Base-by-base conservation (phyloP, 768 basidiomycete species). In the Termitomyces bulborhizus region DNA sequence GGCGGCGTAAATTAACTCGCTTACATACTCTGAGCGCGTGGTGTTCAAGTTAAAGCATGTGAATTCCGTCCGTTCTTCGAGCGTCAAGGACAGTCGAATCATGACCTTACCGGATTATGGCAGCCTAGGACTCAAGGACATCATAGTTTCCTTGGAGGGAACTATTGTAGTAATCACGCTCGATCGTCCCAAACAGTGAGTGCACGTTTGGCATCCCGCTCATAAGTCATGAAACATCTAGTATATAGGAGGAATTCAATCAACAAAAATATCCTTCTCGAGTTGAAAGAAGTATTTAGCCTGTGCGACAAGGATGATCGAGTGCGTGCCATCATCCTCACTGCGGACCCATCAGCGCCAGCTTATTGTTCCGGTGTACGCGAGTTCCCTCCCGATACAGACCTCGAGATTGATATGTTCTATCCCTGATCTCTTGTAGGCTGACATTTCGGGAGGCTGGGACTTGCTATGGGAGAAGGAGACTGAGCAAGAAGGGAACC, bases 331-430 rank as follows among this genome's bases (percentile, higher is more conserved):
- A 73, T 82, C 16, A 71, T 83, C 18, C 59, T 81, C 37, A 82
- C 80, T 2, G 76, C 81, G 0, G 80, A 82, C 46, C 75, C 68
- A 47, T 73, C 69, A 7, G 77, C 80, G 1, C 71, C 77, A 18
- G 81, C 80, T 0, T 84, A 71, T 58, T 82, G 82, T 60, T 74
- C 81, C 21, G 82, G 82, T 1, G 82, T 82, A 66, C 21, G 76
- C 56, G 51, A 9, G 24, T 50, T 31, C 15, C 26, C 24, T 46
- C 29, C 27, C 24, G 15, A 26, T 29, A 27, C 12, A 21, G 18
- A 32, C 21, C 9, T 47, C 34, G 29, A 4, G 31, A 12, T 42
- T 41, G 34, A 51, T 49, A 21, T 34, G 37, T 56, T 29, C 21
- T 7, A 11, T 34, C 34, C 31, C 12, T 37, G 15, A 15, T 37